Percentiles rank a stretch among this genome's conserved stretches.
Conservation (phyloP, 805 yeast species). For the Wickerhamomyces tratensis region DNA sequence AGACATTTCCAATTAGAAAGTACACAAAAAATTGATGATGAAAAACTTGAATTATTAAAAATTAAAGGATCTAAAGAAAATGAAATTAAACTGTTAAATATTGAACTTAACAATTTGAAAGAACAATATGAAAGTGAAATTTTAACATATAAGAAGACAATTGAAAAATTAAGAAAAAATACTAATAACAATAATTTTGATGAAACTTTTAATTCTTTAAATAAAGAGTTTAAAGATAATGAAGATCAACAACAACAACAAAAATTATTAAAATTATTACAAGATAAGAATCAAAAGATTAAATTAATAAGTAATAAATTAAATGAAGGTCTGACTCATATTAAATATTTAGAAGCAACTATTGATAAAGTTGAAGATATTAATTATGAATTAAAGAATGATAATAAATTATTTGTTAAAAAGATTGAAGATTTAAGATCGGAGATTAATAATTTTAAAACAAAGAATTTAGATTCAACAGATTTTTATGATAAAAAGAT, state of each 20-base stretch:
- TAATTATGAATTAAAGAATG: constrained; percentile 18
- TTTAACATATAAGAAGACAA: constrained; percentile 20
- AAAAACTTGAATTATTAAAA: constrained; percentile 24
- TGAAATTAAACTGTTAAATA: constrained; percentile 24
- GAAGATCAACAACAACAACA: constrained; percentile 8
- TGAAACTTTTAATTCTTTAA: constrained; percentile 1
- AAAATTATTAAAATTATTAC: constrained; percentile 19
- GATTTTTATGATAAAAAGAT: no score
- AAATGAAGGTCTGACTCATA: constrained; percentile 16
- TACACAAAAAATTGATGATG: constrained; percentile 25
- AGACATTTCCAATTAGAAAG: constrained; percentile 21
- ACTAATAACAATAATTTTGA: not conserved
- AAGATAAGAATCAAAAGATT: constrained; percentile 14
- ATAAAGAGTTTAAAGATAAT: constrained; percentile 1
- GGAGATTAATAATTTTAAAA: constrained; percentile 15
- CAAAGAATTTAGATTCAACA: constrained; percentile 1
- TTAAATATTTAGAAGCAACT: constrained; percentile 19
- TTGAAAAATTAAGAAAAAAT: constrained; percentile 6
- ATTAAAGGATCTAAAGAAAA: constrained; percentile 29
- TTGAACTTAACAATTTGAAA: constrained; percentile 28
- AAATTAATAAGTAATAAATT: constrained; percentile 14
- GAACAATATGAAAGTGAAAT: constrained; percentile 27
- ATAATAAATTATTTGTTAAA: constrained; percentile 22
- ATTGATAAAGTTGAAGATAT: constrained; percentile 22
- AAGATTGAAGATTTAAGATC: constrained; percentile 19